These are phyloP conservation scores for Lipomyces lipofer DNA, from an alignment of 805 yeast genomes.

Conservation along the genomic window DNA sequence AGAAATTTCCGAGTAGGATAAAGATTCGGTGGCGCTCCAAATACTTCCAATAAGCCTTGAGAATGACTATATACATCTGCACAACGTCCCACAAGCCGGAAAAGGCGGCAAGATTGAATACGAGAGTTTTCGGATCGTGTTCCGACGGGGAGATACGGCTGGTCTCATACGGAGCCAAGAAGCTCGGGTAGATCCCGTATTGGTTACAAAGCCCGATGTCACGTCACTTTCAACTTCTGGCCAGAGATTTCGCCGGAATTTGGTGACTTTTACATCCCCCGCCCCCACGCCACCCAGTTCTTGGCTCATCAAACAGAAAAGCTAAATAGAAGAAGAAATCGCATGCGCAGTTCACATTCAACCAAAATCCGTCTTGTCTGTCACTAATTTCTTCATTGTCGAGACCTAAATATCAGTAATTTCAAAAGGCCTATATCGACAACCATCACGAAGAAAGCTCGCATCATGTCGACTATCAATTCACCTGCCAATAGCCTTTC, in stretches of 20 bases:
- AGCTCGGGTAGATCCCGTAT: constrained; percentile 1
- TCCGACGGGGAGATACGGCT: constrained; percentile 4
- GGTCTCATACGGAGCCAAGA: constrained; percentile 1
- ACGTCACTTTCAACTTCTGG: neutral
- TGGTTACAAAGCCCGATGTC: neutral
- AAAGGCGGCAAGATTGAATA: constrained; percentile 1
- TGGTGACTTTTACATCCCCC: constrained; percentile 1
- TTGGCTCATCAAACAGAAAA: constrained; percentile 1
- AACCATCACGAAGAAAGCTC: constrained; percentile 1
- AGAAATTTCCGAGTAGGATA: neutral
- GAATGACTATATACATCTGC: neutral
- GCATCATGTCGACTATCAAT: constrained; percentile 1
- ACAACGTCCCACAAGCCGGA: neutral
- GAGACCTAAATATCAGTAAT: constrained; percentile 1
- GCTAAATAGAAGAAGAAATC: neutral
- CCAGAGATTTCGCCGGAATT: constrained; percentile 1
- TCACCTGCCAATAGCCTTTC: constrained; percentile 1
- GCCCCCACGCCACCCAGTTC: constrained; percentile 2
- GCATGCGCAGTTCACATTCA: neutral
- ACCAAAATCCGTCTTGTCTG: neutral
- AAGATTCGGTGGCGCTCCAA: constrained; percentile 1
- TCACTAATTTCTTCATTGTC: neutral
- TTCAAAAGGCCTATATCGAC: neutral
- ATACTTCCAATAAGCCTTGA: constrained; percentile 1
- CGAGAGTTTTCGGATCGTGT: neutral